Evolutionary conservation across 345 rosid genomes (phyloP), one percentile per base, ranked within the genome.

Genomic region (Gossypium anomalum): DNA sequence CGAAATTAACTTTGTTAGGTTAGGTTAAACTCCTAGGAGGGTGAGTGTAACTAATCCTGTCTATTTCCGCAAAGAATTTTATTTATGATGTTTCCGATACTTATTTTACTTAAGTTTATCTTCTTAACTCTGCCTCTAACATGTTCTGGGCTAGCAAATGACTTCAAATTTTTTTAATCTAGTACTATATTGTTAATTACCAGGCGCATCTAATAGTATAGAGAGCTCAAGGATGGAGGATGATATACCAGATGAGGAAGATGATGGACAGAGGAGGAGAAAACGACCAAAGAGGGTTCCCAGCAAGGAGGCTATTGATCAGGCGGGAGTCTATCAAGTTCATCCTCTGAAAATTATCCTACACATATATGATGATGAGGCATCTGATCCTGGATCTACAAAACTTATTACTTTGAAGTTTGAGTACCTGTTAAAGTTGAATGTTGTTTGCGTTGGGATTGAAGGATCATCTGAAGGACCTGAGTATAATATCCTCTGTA

Each of bases 341-440:
- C 97, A 95, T 79, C 94, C 98, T 70, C 87, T 95, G 47, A 87
- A 83, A 79, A 68, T 95, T 77, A 73, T 88, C 63, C 89, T 95
- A 72, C 89, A 87, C 41, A 27, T 91, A 79, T 83, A 80, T 70
- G 92, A 88, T 71, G 88, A 91, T 73, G 92, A 90, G 77, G 81
- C 47, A 71, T 78, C 85, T 68, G 90, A 93, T 79, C 84, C 86
- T 12, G 90, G 89, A 75, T 78, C 89, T 3, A 71, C 66, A 72
- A 83, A 87, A 77, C 97, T 87, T 8, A 69, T 88, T 16, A 67
- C 87, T 58, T 70, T 95, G 70, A 89, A 85, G 85, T 91, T 95
- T 56, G 97, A 95, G 29, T 91, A 88, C 86, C 71, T 91, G 86
- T 78, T 83, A 63, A 91, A 90, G 87, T 87, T 95, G 85, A 90